Evolutionary conservation across 78 protist species (phyloP), one percentile per base, ranked within the genome.

Genomic region (Polysphondylium violaceum): DNA sequence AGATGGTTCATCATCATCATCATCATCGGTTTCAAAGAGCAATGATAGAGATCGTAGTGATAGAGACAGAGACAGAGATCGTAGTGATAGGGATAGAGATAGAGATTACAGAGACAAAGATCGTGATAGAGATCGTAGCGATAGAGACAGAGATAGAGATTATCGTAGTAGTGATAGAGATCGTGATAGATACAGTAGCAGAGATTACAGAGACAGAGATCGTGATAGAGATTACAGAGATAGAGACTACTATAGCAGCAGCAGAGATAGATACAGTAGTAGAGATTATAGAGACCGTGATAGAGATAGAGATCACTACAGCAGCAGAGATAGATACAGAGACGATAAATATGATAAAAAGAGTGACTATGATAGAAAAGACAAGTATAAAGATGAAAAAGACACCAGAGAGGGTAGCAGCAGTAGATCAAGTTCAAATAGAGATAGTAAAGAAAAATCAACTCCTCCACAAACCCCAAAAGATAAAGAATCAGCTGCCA

Each of bases 371-470:
- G 64, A 73, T 55, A 50, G 73, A n/a, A n/a, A n/a, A n/a, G n/a
- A n/a, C n/a, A 27, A 27, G 23, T 4, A 59, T 3, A 59, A 38
- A 29, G 27, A 59, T 17, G 25, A 27, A 29, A 59, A 38, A 59
- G 67, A 59, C 14, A 59, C 43, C 25, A 59, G 67, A 59, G 67
- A 67, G n/a, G 38, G 74, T 40, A 67, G 74, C 17, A 68, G 59
- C 6, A 68, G 76, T 27, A 68, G 38, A 38, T 14, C 35, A 16
- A 8, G 36, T 19, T 25, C 59, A 53, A 36, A 31, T 27, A 43
- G 63, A 29, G 61, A 47, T 31, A 50, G 43, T 31, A 47, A 68
- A 41, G 75, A 68, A 43, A 68, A 41, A 25, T 61, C 71, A 29
- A 64, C 21, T 64, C 33, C 11, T 23, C 19, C n/a, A 3, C 0